Conservation (phyloP, 352 stramenopile species). For the Phytophthora rubi region DNA sequence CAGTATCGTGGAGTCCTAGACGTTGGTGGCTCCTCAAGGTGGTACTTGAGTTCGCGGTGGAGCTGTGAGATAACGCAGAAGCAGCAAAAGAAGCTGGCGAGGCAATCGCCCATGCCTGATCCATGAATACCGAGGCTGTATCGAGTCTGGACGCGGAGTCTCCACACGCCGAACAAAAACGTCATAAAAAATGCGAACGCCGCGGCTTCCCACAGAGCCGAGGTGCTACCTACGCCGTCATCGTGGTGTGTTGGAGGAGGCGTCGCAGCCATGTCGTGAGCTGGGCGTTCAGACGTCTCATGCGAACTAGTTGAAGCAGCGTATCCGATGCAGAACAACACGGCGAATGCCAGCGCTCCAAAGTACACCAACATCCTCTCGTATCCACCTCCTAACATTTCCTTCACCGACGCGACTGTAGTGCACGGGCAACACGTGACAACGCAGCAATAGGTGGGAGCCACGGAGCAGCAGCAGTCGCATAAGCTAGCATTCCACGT, state of each 20-base stretch:
- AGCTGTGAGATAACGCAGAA: conserved; percentile 67
- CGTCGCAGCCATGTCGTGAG: background rate
- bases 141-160: conserved; percentile 48
- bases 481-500: conserved; percentile 38
- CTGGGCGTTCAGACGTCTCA: background rate
- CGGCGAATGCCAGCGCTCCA: conserved; percentile 43
- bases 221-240: background rate
- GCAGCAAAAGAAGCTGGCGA: conserved; percentile 49
- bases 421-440: conserved; percentile 52
- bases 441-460: conserved; percentile 45
- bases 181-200: conserved; percentile 32
- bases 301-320: conserved; percentile 26
- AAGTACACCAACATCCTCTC: conserved; percentile 55
- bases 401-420: conserved; percentile 46
- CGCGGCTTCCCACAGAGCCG: conserved; percentile 22
- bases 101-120: conserved; percentile 39
- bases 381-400: conserved; percentile 43
- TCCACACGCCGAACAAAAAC: conserved; percentile 52
- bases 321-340: conserved; percentile 44
- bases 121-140: conserved; percentile 51
- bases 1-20: conserved; percentile 18
- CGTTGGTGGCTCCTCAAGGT: conserved; percentile 31
- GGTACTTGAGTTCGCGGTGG: conserved; percentile 40
- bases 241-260: conserved; percentile 7
- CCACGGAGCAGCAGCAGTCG: conserved; percentile 37